Conservation (phyloP, 768 basidiomycete species). For the Agaricus blazei region DNA sequence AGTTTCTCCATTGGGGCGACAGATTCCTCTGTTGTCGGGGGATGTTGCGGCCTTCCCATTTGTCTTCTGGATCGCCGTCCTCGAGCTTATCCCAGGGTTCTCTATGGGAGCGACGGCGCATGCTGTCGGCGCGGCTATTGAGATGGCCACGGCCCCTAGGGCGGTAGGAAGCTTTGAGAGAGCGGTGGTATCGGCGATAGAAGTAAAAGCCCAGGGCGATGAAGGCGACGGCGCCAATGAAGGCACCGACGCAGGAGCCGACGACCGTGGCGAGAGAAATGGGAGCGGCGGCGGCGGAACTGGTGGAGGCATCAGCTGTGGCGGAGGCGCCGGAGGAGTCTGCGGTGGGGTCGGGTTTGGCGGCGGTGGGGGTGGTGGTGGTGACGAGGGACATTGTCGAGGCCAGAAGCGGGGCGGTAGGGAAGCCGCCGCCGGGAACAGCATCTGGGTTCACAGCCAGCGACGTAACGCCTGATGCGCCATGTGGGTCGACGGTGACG, state of each 20-base stretch:
- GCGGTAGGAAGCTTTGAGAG: slow-evolving; percentile 30
- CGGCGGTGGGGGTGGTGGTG: not conserved
- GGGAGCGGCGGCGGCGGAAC: slow-evolving; percentile 16
- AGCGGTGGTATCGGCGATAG: slow-evolving; percentile 44
- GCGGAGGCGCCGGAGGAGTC: slow-evolving; percentile 7
- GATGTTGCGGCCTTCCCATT: slow-evolving; percentile 33
- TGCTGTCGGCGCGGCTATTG: slow-evolving; percentile 35
- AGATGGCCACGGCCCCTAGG: slow-evolving; percentile 23
- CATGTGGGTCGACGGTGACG: slow-evolving; percentile 4
- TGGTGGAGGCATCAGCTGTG: slow-evolving; percentile 10
- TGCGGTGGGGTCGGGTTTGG: slow-evolving; percentile 1
- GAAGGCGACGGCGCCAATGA: slow-evolving; percentile 48
- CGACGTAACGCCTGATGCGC: not conserved
- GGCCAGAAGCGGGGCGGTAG: not conserved
- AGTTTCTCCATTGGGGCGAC: slow-evolving; percentile 55
- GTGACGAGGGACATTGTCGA: slow-evolving; percentile 3
- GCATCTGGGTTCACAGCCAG: not conserved
- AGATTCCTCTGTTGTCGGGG: not conserved
- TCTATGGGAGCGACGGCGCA: slow-evolving; percentile 38
- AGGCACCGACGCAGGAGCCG: slow-evolving; percentile 58
- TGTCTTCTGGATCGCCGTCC: slow-evolving; percentile 36
- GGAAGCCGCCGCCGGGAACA: not conserved
- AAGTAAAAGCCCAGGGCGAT: slow-evolving; percentile 49
- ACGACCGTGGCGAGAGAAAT: slow-evolving; percentile 52
- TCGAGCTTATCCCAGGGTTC: slow-evolving; percentile 58